Percentiles rank a stretch among this genome's conserved stretches.
phyloP scores from a whole-genome alignment of 306 rosid species.

The Castanopsis chinensis region DNA sequence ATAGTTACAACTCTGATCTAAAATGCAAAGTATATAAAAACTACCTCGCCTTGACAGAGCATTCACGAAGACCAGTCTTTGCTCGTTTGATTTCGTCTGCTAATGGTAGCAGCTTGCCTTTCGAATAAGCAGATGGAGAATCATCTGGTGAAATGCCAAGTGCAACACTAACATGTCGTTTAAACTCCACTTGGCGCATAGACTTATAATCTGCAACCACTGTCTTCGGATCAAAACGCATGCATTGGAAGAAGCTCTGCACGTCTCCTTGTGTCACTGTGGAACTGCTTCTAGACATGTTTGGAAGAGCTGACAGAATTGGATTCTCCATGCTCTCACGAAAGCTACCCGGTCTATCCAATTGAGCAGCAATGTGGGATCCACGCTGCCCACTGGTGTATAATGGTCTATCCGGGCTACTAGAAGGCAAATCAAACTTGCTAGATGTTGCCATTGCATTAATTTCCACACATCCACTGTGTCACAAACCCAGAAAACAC shows the following conservation, averaged over 20 bases:
- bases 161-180: slow-evolving; percentile 56
- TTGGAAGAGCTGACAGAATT: slow-evolving; percentile 79
- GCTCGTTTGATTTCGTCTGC: slow-evolving; percentile 81
- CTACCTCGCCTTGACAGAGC: slow-evolving; percentile 82
- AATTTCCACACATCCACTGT: slow-evolving; percentile 54
- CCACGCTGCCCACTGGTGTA: slow-evolving; percentile 91
- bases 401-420: slow-evolving; percentile 86
- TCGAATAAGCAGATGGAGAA: slow-evolving; percentile 76
- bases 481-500: slow-evolving; percentile 49
- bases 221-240: slow-evolving; percentile 71
- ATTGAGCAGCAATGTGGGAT: slow-evolving; percentile 74
- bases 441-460: slow-evolving; percentile 87
- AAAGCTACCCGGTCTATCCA: slow-evolving; percentile 90
- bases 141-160: slow-evolving; percentile 78
- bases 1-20: slow-evolving; percentile 23
- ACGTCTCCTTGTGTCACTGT: slow-evolving; percentile 67
- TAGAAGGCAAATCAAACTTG: slow-evolving; percentile 85
- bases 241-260: slow-evolving; percentile 52
- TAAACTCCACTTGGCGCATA: slow-evolving; percentile 67
- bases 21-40: slow-evolving; percentile 40
- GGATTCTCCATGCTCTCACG: slow-evolving; percentile 87
- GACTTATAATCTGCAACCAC: slow-evolving; percentile 74
- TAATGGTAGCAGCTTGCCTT: slow-evolving; percentile 65
- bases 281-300: slow-evolving; percentile 78
- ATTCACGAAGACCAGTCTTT: slow-evolving; percentile 47